Percentiles rank a stretch among this genome's conserved stretches.
phyloP scores from a whole-genome alignment of 2,329 filamentous ascomycete species.

The Microthyrium microscopicum region DNA sequence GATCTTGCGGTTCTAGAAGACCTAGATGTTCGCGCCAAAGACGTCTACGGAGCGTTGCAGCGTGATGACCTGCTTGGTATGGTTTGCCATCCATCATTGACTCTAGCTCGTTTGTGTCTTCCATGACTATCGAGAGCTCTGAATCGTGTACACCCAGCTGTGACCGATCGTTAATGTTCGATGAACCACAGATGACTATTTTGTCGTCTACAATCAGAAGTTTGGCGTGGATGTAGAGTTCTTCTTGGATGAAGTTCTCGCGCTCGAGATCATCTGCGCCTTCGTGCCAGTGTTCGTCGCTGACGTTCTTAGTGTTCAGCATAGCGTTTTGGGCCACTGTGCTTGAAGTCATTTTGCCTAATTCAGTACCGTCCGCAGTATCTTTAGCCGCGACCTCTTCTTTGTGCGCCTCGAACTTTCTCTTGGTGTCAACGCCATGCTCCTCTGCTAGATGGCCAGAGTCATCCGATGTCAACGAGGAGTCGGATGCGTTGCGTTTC shows the following conservation, averaged over 20 bases:
- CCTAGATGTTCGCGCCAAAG: constrained; percentile 88
- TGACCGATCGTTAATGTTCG: constrained; percentile 82
- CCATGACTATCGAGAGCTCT: constrained; percentile 78
- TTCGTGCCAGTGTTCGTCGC: constrained; percentile 63
- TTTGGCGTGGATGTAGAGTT: constrained; percentile 90
- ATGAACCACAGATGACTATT: constrained; percentile 68
- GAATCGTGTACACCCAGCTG: constrained; percentile 82
- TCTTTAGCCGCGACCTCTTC: too few species aligned
- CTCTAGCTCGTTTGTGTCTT: constrained; percentile 56
- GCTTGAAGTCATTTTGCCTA: constrained; percentile 27
- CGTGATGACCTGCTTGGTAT: constrained; percentile 66
- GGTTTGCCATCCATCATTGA: constrained; percentile 65
- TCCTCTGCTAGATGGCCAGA: constrained; percentile 23
- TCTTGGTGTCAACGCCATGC: constrained; percentile 28
- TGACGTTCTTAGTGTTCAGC: constrained; percentile 46
- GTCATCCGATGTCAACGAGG: constrained; percentile 12
- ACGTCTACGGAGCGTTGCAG: constrained; percentile 61
- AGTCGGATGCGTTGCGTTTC: constrained; percentile 8
- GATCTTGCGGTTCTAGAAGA: constrained; percentile 54
- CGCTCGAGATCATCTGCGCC: constrained; percentile 56
- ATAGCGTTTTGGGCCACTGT: constrained; percentile 70
- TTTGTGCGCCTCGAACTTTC: constrained; percentile 28
- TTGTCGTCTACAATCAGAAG: constrained; percentile 78
- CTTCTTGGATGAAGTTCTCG: constrained; percentile 83
- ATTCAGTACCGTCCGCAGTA: constrained; percentile 22